Evolutionary conservation across 2,329 filamentous ascomycete species (phyloP).

Genomic region (Chaetomiaceae sp.): DNA sequence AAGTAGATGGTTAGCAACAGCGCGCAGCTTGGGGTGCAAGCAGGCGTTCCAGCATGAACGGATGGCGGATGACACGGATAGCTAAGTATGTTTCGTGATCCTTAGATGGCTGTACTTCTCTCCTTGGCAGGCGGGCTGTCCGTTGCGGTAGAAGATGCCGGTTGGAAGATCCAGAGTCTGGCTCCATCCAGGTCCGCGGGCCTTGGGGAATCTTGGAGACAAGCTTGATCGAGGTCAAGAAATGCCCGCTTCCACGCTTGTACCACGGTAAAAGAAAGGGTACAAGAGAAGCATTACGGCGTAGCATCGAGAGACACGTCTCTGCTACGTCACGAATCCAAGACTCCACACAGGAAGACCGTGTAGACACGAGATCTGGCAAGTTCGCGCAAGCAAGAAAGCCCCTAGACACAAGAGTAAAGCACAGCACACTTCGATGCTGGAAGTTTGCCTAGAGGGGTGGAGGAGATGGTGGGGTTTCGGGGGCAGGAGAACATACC

Average conservation of each 20-base stretch:
- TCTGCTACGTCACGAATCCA: slow-evolving; percentile 70
- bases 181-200: slow-evolving; percentile 47
- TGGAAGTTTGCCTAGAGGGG: slow-evolving; percentile 42
- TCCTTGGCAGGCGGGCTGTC: slow-evolving; percentile 55
- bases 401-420: slow-evolving; percentile 88
- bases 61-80: slow-evolving; percentile 34
- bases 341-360: slow-evolving; percentile 79
- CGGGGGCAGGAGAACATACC: slow-evolving; percentile 74
- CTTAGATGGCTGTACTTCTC: slow-evolving; percentile 44
- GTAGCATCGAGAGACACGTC: slow-evolving; percentile 50
- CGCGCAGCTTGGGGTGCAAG: slow-evolving; percentile 45
- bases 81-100: slow-evolving; percentile 46
- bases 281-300: slow-evolving; percentile 72
- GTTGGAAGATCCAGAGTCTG: slow-evolving; percentile 44
- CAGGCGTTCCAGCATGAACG: slow-evolving; percentile 55
- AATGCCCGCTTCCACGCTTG: slow-evolving; percentile 73
- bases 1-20: slow-evolving; percentile 70
- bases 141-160: slow-evolving; percentile 50
- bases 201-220: slow-evolving; percentile 51
- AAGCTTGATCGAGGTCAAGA: slow-evolving; percentile 71
- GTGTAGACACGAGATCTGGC: slow-evolving; percentile 80
- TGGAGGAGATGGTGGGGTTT: slow-evolving; percentile 29
- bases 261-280: slow-evolving; percentile 55
- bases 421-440: slow-evolving; percentile 63
- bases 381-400: slow-evolving; percentile 83